A percentile compares a stretch with the other conserved stretches of the same genome.
Conservation (phyloP, 306 rosid species). For the Castanea mollissima region DNA sequence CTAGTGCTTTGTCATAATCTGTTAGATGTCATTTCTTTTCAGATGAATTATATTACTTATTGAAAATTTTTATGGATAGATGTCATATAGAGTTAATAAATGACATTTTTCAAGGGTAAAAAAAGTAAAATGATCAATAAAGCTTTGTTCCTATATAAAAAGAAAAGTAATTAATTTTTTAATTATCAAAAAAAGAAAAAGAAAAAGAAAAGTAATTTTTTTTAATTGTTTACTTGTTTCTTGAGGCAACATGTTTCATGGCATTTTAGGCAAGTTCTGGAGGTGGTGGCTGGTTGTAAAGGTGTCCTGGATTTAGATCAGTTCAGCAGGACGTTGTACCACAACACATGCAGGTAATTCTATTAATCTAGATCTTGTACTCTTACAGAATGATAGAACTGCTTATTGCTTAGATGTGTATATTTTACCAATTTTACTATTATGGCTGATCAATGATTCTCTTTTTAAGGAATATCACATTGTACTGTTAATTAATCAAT, state of each 20-base stretch:
- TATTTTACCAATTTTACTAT: not conserved
- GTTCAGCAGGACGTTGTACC: slow-evolving; percentile 70
- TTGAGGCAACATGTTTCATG: slow-evolving; percentile 13
- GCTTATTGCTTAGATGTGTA: not conserved
- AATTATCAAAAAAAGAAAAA: not conserved
- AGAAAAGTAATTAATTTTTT: not conserved
- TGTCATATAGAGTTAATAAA: not conserved
- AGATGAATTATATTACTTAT: not conserved
- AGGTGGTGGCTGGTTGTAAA: slow-evolving; percentile 88
- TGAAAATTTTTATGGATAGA: not conserved
- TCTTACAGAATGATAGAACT: slow-evolving; percentile 8
- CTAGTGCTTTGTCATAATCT: not conserved
- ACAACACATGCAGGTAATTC: slow-evolving; percentile 89
- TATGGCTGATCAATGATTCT: not conserved
- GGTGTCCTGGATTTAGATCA: slow-evolving; percentile 57
- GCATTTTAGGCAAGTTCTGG: slow-evolving; percentile 83
- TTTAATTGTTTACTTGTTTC: not conserved
- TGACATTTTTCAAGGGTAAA: not conserved
- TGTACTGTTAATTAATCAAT: not conserved
- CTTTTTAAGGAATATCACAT: not conserved
- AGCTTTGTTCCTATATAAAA: not conserved
- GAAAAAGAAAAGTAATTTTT: not conserved
- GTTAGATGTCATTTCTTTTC: slow-evolving; percentile 3
- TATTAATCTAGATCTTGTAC: slow-evolving; percentile 8
- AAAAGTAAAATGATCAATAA: not conserved